Evolutionary conservation across 2,329 filamentous ascomycete genomes (phyloP), one percentile per base, ranked within the genome.

Genomic region (Sarocladium strictum): DNA sequence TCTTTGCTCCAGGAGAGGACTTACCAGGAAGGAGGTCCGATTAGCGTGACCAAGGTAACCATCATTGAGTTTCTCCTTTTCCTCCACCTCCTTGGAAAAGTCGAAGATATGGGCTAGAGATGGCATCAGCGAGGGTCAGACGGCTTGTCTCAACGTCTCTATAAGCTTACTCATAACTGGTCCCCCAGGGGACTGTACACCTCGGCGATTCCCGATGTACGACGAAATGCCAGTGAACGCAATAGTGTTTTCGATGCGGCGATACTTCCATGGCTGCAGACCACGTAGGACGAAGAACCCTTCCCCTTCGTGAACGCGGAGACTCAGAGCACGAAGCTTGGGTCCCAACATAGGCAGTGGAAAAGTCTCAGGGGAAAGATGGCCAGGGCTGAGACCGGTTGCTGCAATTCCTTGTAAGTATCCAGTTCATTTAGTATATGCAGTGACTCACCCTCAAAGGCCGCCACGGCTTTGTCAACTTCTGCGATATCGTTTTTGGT

Each of bases 211-310:
- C 3, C 32, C 54, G 14, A 55, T 41, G 27, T 55, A 55, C 23
- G 43, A 29, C 24, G 45, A 23, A 17, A 55, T 33, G 11, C 54
- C 54, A 27, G 37, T 15, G 29, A 52, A 55, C 1, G 49, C 24
- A 15, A 52, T 38, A 7, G 45, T 52, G 23, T 49, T 41, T 21
- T 55, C 32, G 33, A 38, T 35, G 15, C 17, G 29, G 5, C 43
- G 35, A 38, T 49, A 52, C 17, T 35, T 11, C 23, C 29, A 38
- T 15, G 47, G 32, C 23, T 55, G 35, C 19, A 55, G 23, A 14
- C 54, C 54, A 14, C 54, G 54, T 3, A 55, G 15, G n/a, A 55
- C 37, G 19, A 24, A 23, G 24, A 55, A 55, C 9, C 54, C 54
- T 2, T 40, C 32, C 7, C 38, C 54, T 14, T 51, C n/a, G 23